Evolutionary conservation across 148 eudicot species (phyloP).

Genomic region (Fagopyrum homotropicum): DNA sequence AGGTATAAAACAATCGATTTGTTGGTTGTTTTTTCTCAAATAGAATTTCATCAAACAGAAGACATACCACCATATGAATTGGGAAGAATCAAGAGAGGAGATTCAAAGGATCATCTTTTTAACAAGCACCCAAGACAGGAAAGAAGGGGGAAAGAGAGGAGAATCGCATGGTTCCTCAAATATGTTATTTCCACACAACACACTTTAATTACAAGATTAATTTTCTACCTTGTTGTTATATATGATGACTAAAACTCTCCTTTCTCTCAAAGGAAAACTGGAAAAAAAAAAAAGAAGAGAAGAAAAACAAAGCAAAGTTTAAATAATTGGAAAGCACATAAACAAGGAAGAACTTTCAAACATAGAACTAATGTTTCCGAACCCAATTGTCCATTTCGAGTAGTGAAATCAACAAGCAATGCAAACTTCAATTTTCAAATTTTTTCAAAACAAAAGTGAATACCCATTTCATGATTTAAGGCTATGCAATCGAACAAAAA

Average conservation of each 20-base stretch:
- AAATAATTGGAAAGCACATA: neutral
- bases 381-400: too few relatives aligned
- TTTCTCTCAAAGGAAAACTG: neutral
- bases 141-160: neutral
- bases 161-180: neutral
- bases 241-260: neutral
- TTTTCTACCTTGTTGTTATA: neutral
- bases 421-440: too few relatives aligned
- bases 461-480: too few relatives aligned
- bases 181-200: neutral
- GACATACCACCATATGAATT: neutral
- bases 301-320: neutral
- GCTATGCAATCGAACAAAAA: too few relatives aligned
- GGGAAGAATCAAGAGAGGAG: neutral
- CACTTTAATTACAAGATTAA: neutral
- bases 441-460: too few relatives aligned
- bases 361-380: neutral
- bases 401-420: too few relatives aligned
- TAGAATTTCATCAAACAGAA: conserved; percentile 6
- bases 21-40: neutral
- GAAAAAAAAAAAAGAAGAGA: neutral
- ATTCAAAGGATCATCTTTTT: neutral
- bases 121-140: neutral
- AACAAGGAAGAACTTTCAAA: neutral
- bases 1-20: neutral